Conservation (phyloP, 2,329 filamentous ascomycete species). For the Fusarium vanettenii region DNA sequence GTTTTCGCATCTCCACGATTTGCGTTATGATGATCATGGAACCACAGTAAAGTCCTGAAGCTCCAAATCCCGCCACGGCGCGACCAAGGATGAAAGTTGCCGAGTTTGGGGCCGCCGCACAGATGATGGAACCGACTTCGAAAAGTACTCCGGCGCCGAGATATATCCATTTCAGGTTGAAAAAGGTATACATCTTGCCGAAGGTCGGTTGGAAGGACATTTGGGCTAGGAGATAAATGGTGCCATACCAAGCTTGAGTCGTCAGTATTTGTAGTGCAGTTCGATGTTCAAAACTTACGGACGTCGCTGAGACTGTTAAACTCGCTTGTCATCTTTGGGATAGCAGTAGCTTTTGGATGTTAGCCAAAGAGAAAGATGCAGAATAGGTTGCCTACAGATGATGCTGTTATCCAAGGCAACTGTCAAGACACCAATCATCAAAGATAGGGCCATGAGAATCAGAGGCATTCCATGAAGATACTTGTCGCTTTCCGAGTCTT, state of each 20-base stretch:
- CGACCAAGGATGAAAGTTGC: conserved; percentile 53
- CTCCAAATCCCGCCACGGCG: conserved; percentile 51
- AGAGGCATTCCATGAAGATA: conserved; percentile 29
- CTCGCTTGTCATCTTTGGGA: conserved; percentile 41
- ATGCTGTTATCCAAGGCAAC: conserved; percentile 40
- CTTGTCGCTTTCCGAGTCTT: not conserved
- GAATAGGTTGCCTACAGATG: conserved; percentile 1
- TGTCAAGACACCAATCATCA: conserved; percentile 35
- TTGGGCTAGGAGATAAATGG: conserved; percentile 42
- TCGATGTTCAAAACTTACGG: not conserved
- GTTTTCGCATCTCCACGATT: conserved; percentile 28
- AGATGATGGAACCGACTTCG: conserved; percentile 43
- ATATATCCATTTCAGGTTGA: conserved; percentile 48
- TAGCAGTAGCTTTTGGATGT: conserved; percentile 35
- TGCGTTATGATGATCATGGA: conserved; percentile 23
- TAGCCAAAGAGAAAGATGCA: fast-evolving
- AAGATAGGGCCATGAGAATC: conserved; percentile 26
- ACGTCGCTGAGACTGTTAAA: conserved; percentile 51
- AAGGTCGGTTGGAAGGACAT: conserved; percentile 43
- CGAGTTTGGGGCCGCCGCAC: conserved; percentile 45
- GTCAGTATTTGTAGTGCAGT: fast-evolving
- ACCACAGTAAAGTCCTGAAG: conserved; percentile 28
- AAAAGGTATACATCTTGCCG: conserved; percentile 48
- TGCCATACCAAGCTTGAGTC: conserved; percentile 46
- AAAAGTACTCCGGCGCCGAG: conserved; percentile 39